Percentiles rank a stretch among this genome's conserved stretches.
These are phyloP conservation scores for Termitomyces sp. DNA, from an alignment of 768 basidiomycete species.

Conservation along the genomic window DNA sequence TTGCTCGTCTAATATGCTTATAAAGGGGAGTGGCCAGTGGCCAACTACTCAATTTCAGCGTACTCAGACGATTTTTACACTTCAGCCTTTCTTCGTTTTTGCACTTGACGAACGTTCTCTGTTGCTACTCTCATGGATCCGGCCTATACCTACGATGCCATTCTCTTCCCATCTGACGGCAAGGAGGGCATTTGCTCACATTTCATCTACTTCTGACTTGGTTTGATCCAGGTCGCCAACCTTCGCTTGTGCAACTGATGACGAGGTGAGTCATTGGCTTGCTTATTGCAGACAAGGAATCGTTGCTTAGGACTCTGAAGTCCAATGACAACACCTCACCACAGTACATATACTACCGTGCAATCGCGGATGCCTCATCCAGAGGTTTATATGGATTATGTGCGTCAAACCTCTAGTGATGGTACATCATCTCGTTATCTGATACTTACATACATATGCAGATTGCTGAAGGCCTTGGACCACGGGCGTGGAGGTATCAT, in stretches of 20 bases:
- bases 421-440: neutral
- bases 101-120: conserved; percentile 13
- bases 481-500: conserved; percentile 71
- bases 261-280: conserved; percentile 48
- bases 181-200: neutral
- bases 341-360: conserved; percentile 39
- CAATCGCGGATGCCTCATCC: conserved; percentile 74
- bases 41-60: neutral
- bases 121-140: conserved; percentile 45
- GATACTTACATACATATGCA: conserved; percentile 15
- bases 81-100: conserved; percentile 4
- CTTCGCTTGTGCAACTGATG: conserved; percentile 70
- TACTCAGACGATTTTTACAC: conserved; percentile 15
- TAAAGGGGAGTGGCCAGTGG: conserved; percentile 8
- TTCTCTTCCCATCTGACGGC: conserved; percentile 78
- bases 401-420: conserved; percentile 21
- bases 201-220: neutral
- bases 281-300: conserved; percentile 2
- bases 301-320: conserved; percentile 20
- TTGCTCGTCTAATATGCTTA: conserved; percentile 27
- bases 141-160: conserved; percentile 59
- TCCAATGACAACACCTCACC: conserved; percentile 41
- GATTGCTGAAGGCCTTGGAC: conserved; percentile 69
- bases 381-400: conserved; percentile 82
- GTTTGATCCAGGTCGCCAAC: conserved; percentile 50